Base-by-base conservation (phyloP, 768 basidiomycete genomes). In the Amyloporia xantha region DNA sequence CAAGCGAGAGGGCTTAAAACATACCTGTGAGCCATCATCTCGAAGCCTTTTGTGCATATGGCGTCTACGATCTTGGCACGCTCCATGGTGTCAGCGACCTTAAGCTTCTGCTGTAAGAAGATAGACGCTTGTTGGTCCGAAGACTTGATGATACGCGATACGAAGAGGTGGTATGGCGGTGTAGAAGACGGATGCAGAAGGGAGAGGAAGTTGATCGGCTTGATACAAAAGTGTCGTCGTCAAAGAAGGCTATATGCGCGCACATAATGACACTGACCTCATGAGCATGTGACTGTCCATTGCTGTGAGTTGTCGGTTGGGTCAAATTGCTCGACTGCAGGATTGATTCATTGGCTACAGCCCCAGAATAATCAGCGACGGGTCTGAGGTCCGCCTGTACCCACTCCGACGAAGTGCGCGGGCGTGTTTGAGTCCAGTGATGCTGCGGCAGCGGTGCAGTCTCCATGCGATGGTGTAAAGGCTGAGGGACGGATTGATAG, bases 91-190 rank as follows among this genome's bases (percentile, higher is more conserved):
- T 90, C 86, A 3, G 90, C 89, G 15, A 90, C 86, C 64, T 92
- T 92, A 58, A 92, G 75, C 60, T 92, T 92, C 61, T 92, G 90
- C 61, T 91, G 89, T 35, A 92, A 71, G 59, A 92, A 92, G 46
- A 91, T 91, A 12, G 87, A 90, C 11, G 90, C 90, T 59, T 92
- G 90, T 61, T 92, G 90, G 59, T 92, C 90, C 4, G 89, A 90
- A 1, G 82, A 85, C 68, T 87, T 91, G 73, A 91, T 87, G 56
- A 92, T 91, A 21, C 90, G 83, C 15, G 80, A 71, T 11, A 91
- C 88, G 57, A 92, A 90, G 47, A 86, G 71, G 46, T 79, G 78
- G 59, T 92, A 92, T 1, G 88, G 88, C 12, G 90, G 90, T 24
- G 84, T 81, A 1, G 89, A 87, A 0, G 88, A 87, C 1, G 90